Evolutionary conservation across 2,329 filamentous ascomycete species (phyloP), one percentile per base, ranked within the genome.

Genomic region (Phoma sp.): DNA sequence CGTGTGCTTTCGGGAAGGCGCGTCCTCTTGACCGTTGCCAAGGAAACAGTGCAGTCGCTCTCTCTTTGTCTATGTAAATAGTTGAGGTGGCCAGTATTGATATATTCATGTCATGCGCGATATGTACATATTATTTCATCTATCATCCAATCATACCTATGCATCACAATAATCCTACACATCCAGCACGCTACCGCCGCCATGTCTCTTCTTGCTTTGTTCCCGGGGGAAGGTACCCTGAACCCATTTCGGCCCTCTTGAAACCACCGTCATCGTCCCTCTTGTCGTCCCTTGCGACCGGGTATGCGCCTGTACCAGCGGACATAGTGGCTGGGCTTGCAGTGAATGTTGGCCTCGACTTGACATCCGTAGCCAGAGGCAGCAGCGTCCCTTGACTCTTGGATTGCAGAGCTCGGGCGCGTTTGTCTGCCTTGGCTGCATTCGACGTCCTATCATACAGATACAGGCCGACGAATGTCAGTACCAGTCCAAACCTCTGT

Each of bases 401-500:
- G 65, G 87, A 84, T 62, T 89, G 87, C 60, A 83, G 76, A 7
- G 80, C 76, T 53, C 81, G 81, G 3, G 90, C 91, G 61, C 88
- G 88, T 63, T 89, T 87, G 71, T 98, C 93, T 30, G 91, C 92
- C 72, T 93, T 93, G 68, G 91, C 91, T 63, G 89, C 89, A 70
- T 96, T 89, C 68, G 87, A 93, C 14, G 91, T 96, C 56, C 95
- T 88, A 75, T 99, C 95, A 75, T 99, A 99, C 36, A 99, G 83
- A 72, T 98, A 99, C 11, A 99, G 82, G 0, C 95, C 95, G 27
- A 96, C 67, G 70, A 97, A 96, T 0, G 95, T 99, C 40, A 99
- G 84, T 4, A 78, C 84, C 67, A 99, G 97, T 13, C 95, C 95
- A 37, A 89, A 81, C 1, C 86, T 91, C 75, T 99, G 95, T 13